These are phyloP conservation scores for Mallotus repandus DNA, from an alignment of 441 rosid genomes.

Conservation along the genomic window DNA sequence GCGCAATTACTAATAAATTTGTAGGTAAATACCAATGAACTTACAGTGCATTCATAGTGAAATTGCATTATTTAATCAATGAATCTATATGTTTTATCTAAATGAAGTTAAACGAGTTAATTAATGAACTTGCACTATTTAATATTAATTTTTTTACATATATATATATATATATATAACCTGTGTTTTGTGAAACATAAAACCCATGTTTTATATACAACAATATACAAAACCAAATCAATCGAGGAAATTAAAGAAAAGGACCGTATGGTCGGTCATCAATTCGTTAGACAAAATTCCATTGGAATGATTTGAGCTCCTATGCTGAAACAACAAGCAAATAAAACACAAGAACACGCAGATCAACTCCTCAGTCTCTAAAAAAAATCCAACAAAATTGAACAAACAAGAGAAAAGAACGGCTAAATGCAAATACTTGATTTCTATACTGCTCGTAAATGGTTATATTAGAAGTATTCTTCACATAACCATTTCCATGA, in stretches of 20 bases:
- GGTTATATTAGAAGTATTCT: constrained; percentile 52
- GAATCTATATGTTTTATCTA: too few relatives aligned
- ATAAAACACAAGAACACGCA: neutral
- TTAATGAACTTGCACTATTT: too few relatives aligned
- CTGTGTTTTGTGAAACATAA: too few relatives aligned
- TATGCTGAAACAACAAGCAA: constrained; percentile 28
- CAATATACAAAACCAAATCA: neutral
- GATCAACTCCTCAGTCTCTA: constrained; percentile 11
- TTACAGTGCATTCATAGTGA: too few relatives aligned
- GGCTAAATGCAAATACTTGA: constrained; percentile 36
- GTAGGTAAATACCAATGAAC: too few relatives aligned
- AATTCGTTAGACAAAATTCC: constrained; percentile 40
- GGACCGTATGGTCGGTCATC: constrained; percentile 55
- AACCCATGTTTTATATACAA: too few relatives aligned
- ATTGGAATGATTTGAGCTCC: constrained; percentile 34
- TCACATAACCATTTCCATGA: constrained; percentile 45
- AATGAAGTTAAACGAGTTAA: too few relatives aligned
- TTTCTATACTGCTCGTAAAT: constrained; percentile 54
- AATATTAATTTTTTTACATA: too few relatives aligned
- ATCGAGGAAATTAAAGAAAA: constrained; percentile 7
- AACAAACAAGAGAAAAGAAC: neutral
- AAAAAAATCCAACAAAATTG: neutral
- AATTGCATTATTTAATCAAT: too few relatives aligned
- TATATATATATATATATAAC: too few relatives aligned
- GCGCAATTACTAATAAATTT: too few relatives aligned